These are phyloP conservation scores for Xanthoconium stramineum DNA, from an alignment of 768 basidiomycete genomes.

Conservation along the genomic window DNA sequence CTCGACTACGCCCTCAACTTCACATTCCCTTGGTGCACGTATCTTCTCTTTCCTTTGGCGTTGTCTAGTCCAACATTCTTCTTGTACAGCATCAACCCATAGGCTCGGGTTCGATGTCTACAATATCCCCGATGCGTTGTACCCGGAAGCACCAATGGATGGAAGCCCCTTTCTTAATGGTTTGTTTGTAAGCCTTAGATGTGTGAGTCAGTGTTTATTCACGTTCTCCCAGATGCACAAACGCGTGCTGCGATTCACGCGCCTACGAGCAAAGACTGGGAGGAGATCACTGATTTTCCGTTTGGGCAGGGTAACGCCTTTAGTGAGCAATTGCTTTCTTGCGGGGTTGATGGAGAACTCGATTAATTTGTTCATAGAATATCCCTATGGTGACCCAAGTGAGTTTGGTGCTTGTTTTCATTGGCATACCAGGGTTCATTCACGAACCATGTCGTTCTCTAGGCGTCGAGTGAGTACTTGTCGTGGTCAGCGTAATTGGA, in stretches of 20 bases:
- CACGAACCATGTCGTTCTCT: background rate
- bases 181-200: slow-evolving; percentile 41
- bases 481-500: background rate
- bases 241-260: slow-evolving; percentile 63
- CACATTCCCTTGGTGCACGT: slow-evolving; percentile 58
- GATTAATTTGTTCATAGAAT: slow-evolving; percentile 6
- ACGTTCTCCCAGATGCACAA: slow-evolving; percentile 38
- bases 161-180: slow-evolving; percentile 59
- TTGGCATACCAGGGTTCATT: background rate
- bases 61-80: background rate
- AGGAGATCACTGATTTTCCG: slow-evolving; percentile 17
- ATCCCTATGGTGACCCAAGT: slow-evolving; percentile 30
- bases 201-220: slow-evolving; percentile 39
- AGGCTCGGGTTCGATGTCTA: slow-evolving; percentile 44
- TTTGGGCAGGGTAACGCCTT: slow-evolving; percentile 10
- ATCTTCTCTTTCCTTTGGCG: background rate
- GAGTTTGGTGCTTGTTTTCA: slow-evolving; percentile 5
- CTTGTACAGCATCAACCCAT: slow-evolving; percentile 17
- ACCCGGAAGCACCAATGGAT: slow-evolving; percentile 47
- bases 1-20: slow-evolving; percentile 70
- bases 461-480: slow-evolving; percentile 35
- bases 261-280: slow-evolving; percentile 58
- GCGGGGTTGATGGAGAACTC: background rate
- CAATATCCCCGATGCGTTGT: slow-evolving; percentile 41
- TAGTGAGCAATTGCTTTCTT: slow-evolving; percentile 13